These are phyloP conservation scores for Atractiella rhizophila DNA, from an alignment of 768 basidiomycete genomes.

Conservation along the genomic window DNA sequence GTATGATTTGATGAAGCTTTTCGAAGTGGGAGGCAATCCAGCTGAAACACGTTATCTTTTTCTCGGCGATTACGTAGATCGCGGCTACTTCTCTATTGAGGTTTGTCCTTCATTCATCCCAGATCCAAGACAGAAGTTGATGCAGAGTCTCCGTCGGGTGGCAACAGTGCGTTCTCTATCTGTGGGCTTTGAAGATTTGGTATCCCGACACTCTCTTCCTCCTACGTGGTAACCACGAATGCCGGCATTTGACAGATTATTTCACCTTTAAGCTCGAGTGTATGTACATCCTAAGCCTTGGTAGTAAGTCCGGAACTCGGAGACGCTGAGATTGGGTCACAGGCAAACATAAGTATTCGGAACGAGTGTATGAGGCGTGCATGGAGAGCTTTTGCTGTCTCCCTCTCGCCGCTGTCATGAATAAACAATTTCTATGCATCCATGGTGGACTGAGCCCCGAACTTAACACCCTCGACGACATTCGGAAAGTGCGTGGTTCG, in stretches of 20 bases:
- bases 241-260: slow-evolving; percentile 90
- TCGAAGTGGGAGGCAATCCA: slow-evolving; percentile 83
- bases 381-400: slow-evolving; percentile 93
- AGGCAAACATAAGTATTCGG: slow-evolving; percentile 99
- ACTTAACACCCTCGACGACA: slow-evolving; percentile 78
- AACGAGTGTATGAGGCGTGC: slow-evolving; percentile 83
- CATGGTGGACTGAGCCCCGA: slow-evolving; percentile 94
- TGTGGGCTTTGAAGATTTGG: slow-evolving; percentile 98
- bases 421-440: slow-evolving; percentile 96
- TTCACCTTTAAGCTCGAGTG: slow-evolving; percentile 98
- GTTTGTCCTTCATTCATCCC: slow-evolving; percentile 23
- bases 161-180: slow-evolving; percentile 75
- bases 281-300: slow-evolving; percentile 27
- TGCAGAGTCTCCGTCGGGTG: too few relatives aligned
- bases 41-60: slow-evolving; percentile 80
- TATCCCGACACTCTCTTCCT: slow-evolving; percentile 92
- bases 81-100: slow-evolving; percentile 84
- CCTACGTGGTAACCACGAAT: slow-evolving; percentile 94
- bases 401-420: slow-evolving; percentile 92
- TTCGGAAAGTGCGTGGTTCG: slow-evolving; percentile 43
- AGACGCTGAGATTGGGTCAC: not conserved
- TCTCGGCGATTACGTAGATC: slow-evolving; percentile 76
- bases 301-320: not conserved
- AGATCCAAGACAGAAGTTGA: not conserved
- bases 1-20: slow-evolving; percentile 87